A percentile compares a stretch with the other conserved stretches of the same genome.
These are phyloP conservation scores for Curvularia verruculosa DNA, from an alignment of 2,329 filamentous ascomycete species.

Conservation along the genomic window DNA sequence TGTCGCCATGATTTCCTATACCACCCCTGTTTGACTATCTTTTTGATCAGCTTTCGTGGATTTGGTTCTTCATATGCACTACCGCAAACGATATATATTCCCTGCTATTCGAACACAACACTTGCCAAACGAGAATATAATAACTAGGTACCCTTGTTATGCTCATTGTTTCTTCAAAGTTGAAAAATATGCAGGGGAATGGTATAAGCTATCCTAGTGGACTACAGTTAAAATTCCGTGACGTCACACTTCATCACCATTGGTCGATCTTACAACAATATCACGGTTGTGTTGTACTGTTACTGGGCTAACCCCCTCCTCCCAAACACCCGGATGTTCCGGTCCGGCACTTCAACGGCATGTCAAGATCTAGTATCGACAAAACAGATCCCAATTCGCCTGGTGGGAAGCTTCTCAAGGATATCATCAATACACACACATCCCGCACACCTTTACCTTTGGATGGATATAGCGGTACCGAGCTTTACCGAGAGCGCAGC, in stretches of 20 bases:
- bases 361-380: constrained; percentile 14
- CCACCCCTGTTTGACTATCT: background rate
- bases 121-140: background rate
- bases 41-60: background rate
- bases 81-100: background rate
- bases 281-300: constrained; percentile 1
- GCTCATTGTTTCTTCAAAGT: background rate
- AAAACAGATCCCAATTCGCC: constrained; percentile 5
- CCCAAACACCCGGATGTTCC: constrained; percentile 14
- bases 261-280: constrained; percentile 1
- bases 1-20: background rate
- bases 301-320: background rate
- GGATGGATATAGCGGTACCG: constrained; percentile 17
- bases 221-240: background rate
- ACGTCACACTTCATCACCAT: constrained; percentile 4
- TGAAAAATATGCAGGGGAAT: background rate
- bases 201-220: background rate
- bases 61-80: background rate
- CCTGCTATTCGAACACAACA: background rate
- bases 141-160: background rate
- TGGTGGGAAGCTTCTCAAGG: constrained; percentile 17
- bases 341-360: constrained; percentile 9
- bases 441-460: constrained; percentile 11
- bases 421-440: constrained; percentile 19
- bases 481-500: constrained; percentile 15